Conservation (phyloP, 139 green algal species). For the Zygnema circumcarinatum region DNA sequence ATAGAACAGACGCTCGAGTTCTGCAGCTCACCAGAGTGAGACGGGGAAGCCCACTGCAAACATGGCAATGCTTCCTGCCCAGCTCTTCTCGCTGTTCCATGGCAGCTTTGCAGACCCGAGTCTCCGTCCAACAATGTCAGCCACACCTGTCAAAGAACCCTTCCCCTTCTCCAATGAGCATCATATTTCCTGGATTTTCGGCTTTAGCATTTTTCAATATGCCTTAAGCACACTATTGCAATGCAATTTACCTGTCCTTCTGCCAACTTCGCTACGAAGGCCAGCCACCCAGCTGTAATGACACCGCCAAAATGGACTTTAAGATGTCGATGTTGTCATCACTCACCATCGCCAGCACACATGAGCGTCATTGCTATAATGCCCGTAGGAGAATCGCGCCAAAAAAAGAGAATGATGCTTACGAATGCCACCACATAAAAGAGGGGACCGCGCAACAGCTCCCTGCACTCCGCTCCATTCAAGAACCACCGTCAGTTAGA, state of each 20-base stretch:
- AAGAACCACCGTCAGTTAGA: too few species aligned
- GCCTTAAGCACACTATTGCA: background rate
- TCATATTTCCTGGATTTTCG: background rate
- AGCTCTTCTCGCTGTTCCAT: constrained; percentile 87
- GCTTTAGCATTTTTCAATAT: background rate
- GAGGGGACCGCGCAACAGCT: constrained; percentile 75
- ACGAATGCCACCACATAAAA: constrained; percentile 86
- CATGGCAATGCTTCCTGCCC: constrained; percentile 88
- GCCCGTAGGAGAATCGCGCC: constrained; percentile 72
- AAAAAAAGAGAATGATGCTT: constrained; percentile 75
- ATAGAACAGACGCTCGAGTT: too few species aligned
- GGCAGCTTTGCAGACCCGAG: constrained; percentile 72
- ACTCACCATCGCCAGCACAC: constrained; percentile 73
- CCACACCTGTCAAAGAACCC: constrained; percentile 65
- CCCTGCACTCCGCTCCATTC: background rate
- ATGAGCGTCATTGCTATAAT: constrained; percentile 71
- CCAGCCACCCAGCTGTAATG: too few species aligned
- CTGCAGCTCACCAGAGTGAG: constrained; percentile 20
- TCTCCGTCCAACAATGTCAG: constrained; percentile 89
- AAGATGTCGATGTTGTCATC: too few species aligned
- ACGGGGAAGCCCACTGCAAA: constrained; percentile 57
- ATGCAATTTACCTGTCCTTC: background rate
- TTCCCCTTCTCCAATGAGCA: background rate
- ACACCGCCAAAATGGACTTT: too few species aligned
- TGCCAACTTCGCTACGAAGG: background rate